Evolutionary conservation across 306 rosid species (phyloP), one percentile per base, ranked within the genome.

Genomic region (Trifolium pratense): DNA sequence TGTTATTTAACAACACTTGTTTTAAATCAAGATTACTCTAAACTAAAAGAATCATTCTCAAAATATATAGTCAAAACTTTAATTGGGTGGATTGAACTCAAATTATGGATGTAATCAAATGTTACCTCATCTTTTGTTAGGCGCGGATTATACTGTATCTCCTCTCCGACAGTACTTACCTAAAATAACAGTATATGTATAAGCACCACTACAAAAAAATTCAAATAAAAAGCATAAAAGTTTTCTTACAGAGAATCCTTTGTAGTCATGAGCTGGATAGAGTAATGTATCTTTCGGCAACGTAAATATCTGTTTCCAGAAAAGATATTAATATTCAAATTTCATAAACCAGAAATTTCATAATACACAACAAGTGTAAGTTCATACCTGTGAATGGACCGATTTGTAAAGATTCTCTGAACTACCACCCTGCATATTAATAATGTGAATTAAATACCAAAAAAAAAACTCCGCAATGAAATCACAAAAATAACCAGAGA

Each of bases 221-320:
- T 46, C 63, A 7, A 53, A 43, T 68, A 71, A 56, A 68, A 81
- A 66, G 53, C 36, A 58, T 1, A 37, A 53, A 53, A 42, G 21
- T 49, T 59, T 75, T 82, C 88, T 74, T 86, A 91, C 97, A 5
- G 86, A 80, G 82, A 94, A 88, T 82, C 99, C 99, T 71, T 84
- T 91, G 89, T 94, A 94, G 78, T 94, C 97, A 74, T 94, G 99
- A 82, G 93, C 97, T 7, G 99, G 97, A 72, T 87, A 94, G 79
- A 91, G 72, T 48, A 84, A 77, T 8, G 96, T 89, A 45, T 87
- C 91, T 85, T 86, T 83, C 8, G 97, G 95, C 83, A 94, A 79
- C 0, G 91, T 81, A 69, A 90, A 90, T 69, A 94, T 94, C 96
- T 94, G 91, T 71, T 60, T 66, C 68, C 81, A 45, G 18, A 76